These are phyloP conservation scores for Castanea sativa DNA, from an alignment of 306 rosid species.

Conservation along the genomic window DNA sequence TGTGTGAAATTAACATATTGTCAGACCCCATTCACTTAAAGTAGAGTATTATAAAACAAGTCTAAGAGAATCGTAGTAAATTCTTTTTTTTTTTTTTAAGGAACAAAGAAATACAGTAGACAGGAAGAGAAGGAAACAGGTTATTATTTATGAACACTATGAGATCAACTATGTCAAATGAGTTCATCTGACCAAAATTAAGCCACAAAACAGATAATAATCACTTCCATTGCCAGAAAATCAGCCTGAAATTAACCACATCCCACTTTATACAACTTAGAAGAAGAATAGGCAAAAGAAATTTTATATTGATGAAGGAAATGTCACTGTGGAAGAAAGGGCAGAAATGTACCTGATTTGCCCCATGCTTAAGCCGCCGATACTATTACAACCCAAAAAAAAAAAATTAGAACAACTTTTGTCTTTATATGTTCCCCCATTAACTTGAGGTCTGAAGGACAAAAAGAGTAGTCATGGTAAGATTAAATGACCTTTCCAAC, in stretches of 20 bases:
- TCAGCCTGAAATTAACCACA: background rate
- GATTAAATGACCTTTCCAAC: conserved; percentile 87
- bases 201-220: background rate
- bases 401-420: conserved; percentile 21
- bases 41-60: background rate
- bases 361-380: conserved; percentile 96
- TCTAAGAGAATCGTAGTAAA: background rate
- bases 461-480: conserved; percentile 26
- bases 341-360: conserved; percentile 64
- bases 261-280: conserved; percentile 4
- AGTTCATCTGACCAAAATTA: background rate
- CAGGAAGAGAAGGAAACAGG: background rate
- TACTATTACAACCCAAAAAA: conserved; percentile 59
- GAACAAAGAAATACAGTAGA: background rate
- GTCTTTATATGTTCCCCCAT: conserved; percentile 16
- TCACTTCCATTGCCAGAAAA: conserved; percentile 3
- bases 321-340: background rate
- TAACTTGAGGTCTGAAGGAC: conserved; percentile 13
- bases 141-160: background rate
- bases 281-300: background rate
- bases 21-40: background rate
- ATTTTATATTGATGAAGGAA: background rate
- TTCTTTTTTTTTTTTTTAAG: background rate
- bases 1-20: background rate
- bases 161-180: background rate